Evolutionary conservation across 106 monocot species (phyloP), one percentile per base, ranked within the genome.

Genomic region (Allium sativum): DNA sequence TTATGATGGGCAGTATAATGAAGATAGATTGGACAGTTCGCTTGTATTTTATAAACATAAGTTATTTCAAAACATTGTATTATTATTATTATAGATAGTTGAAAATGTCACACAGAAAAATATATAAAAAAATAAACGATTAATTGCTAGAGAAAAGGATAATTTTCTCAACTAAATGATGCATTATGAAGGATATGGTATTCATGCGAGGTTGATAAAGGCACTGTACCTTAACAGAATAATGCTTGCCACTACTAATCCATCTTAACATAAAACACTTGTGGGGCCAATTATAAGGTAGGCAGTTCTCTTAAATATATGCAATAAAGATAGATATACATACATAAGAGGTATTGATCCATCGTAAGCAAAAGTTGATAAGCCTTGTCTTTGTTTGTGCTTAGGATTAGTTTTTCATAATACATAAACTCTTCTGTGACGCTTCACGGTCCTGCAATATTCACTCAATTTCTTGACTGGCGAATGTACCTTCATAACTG

Each of bases 391-490:
- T 47, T 89, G 89, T 63, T 89, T 89, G 48, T 89, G 89, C 71
- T 84, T 89, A 18, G 84, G 81, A 78, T 89, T 89, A 47, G 81
- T 69, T 18, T 76, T 76, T 58, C 84, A 84, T 48, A 75, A 12
- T 61, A 89, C 74, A 62, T 84, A 89, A 47, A 89, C 89, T 59
- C 73, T 84, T 45, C 89, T 81, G 15, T 81, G 78, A 50, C 89
- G 81, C 45, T 84, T 89, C 42, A 89, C 76, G 12, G 81, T 76
- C 71, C 65, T 78, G 62, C 89, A 89, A 59, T 71, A 89, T 51
- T 89, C 84, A 62, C 89, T 84, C 7, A 89, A 66, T 65, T 89
- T 89, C 78, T 89, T 89, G 70, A 84, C 89, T 10, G 89, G 84
- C 65, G 89, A 73, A 40, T 84, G 69, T 18, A 89, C 89, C 76